Percentiles rank a stretch among this genome's conserved stretches.
Conservation (phyloP, 169 alveolate species). For the Cryptosporidium canis region DNA sequence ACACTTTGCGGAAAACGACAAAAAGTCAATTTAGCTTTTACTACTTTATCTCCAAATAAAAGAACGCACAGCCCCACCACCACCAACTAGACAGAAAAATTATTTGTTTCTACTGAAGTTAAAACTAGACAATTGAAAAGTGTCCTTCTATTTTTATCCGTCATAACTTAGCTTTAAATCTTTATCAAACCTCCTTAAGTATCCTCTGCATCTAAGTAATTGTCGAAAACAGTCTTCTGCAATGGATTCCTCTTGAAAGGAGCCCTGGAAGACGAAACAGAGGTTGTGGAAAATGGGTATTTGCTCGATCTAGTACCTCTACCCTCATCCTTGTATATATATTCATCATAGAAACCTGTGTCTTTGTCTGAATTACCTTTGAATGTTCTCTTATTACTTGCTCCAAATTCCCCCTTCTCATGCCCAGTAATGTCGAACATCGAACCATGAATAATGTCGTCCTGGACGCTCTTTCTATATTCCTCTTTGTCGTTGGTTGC, state of each 20-base stretch:
- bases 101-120: too few species aligned
- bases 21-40: too few species aligned
- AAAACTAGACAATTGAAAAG: neutral
- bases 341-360: neutral
- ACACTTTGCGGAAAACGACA: too few species aligned
- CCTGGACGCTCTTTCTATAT: neutral
- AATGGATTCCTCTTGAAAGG: neutral
- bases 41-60: too few species aligned
- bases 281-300: conserved; percentile 35
- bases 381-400: neutral
- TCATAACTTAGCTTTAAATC: neutral
- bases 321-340: conserved; percentile 29
- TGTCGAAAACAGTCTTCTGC: conserved; percentile 32
- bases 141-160: neutral
- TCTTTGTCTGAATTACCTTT: neutral
- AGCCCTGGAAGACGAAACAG: conserved; percentile 9
- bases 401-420: neutral
- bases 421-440: neutral
- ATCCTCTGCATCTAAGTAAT: neutral
- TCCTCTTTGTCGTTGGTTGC: neutral
- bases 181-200: neutral
- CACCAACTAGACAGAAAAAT: too few species aligned
- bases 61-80: too few species aligned
- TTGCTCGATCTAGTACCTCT: conserved; percentile 23
- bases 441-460: neutral